A percentile compares a stretch with the other conserved stretches of the same genome.
Evolutionary conservation across 345 rosid genomes (phyloP).

Genomic region (Passiflora organensis): DNA sequence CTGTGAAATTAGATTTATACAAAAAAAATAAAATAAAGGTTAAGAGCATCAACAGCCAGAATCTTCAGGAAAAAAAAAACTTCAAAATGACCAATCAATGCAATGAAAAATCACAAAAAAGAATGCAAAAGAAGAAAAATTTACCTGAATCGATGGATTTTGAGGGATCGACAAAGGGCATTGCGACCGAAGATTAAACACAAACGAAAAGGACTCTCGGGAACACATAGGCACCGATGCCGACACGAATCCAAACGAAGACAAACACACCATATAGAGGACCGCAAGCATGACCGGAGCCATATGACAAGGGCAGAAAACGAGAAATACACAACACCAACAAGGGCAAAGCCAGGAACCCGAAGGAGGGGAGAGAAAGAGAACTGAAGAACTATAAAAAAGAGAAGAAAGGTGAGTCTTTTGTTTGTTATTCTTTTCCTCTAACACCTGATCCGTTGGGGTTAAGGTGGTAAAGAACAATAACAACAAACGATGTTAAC

Average conservation of each 20-base stretch:
- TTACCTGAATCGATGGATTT: conserved; percentile 56
- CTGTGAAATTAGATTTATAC: too few species aligned
- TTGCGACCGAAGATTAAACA: conserved; percentile 36
- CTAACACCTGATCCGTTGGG: not conserved
- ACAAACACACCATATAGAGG: conserved; percentile 26
- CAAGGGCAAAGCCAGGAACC: conserved; percentile 13
- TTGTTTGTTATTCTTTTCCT: not conserved
- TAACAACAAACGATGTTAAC: not conserved
- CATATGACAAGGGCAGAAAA: conserved; percentile 18
- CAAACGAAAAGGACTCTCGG: conserved; percentile 36
- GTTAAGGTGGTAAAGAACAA: not conserved
- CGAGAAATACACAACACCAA: conserved; percentile 1
- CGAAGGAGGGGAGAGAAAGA: not conserved
- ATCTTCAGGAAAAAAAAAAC: not conserved
- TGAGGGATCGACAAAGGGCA: conserved; percentile 56
- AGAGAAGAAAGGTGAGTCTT: not conserved
- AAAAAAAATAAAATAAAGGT: too few species aligned
- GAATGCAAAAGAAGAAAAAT: not conserved
- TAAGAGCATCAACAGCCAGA: too few species aligned
- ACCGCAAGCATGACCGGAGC: conserved; percentile 19
- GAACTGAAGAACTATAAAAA: not conserved
- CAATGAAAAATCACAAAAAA: not conserved
- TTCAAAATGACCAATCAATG: too few species aligned
- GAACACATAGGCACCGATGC: conserved; percentile 41
- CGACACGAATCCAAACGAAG: conserved; percentile 25